Percentiles rank a stretch among this genome's conserved stretches.
Conservation (phyloP, 768 basidiomycete species). For the Lepiota venenata region DNA sequence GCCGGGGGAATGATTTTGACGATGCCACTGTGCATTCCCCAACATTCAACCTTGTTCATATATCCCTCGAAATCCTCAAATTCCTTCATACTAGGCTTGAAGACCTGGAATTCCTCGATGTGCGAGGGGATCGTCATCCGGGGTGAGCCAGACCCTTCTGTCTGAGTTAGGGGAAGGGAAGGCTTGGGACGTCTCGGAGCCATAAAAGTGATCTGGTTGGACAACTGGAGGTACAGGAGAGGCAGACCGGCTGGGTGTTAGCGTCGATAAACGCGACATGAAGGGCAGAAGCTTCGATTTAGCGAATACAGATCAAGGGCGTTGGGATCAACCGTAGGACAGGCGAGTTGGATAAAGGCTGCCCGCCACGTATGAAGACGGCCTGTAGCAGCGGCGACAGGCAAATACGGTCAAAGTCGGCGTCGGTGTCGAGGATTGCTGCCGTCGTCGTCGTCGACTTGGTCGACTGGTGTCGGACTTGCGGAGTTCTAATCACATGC, state of each 20-base stretch:
- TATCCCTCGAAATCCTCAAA: slow-evolving; percentile 91
- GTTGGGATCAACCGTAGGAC: not conserved
- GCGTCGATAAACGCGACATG: slow-evolving; percentile 36
- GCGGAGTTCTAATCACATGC: slow-evolving; percentile 29
- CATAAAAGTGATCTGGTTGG: slow-evolving; percentile 86
- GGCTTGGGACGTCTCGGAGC: slow-evolving; percentile 42
- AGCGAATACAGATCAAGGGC: not conserved
- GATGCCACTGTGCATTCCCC: slow-evolving; percentile 90
- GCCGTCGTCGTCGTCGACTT: slow-evolving; percentile 14
- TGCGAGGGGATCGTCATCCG: slow-evolving; percentile 77
- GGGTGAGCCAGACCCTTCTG: slow-evolving; percentile 65
- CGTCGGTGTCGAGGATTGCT: slow-evolving; percentile 7
- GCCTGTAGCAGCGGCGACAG: not conserved
- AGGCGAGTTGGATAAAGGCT: not conserved
- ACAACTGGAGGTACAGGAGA: slow-evolving; percentile 46
- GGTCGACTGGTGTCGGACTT: slow-evolving; percentile 8
- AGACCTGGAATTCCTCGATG: slow-evolving; percentile 94
- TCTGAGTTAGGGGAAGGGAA: slow-evolving; percentile 64
- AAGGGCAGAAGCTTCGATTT: slow-evolving; percentile 24
- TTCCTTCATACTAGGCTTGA: slow-evolving; percentile 91
- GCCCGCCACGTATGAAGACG: not conserved
- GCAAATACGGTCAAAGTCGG: slow-evolving; percentile 4
- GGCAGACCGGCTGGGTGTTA: slow-evolving; percentile 50
- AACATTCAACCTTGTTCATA: slow-evolving; percentile 81
- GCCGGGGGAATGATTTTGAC: slow-evolving; percentile 95